Conservation (phyloP, 805 yeast genomes). For the Yarrowia deformans region DNA sequence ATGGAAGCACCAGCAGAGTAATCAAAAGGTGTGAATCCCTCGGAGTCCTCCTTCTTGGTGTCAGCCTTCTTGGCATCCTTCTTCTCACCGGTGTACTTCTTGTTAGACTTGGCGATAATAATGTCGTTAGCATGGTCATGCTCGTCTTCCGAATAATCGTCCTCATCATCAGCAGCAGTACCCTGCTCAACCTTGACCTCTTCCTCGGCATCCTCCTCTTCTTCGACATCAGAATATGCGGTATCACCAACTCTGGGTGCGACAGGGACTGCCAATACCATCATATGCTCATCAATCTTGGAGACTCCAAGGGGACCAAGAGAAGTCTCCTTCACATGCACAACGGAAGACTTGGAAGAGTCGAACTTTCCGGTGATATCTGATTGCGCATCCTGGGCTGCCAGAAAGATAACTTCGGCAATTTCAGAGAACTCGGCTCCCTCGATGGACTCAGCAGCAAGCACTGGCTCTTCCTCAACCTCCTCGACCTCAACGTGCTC, state of each 20-base stretch:
- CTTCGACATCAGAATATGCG: not conserved
- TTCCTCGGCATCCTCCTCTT: conserved; percentile 10
- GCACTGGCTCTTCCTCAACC: conserved; percentile 28
- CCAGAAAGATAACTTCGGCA: conserved; percentile 30
- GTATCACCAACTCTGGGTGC: conserved; percentile 13
- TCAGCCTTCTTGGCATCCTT: conserved; percentile 10
- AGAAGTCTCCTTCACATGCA: conserved; percentile 16
- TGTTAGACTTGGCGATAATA: conserved; percentile 37
- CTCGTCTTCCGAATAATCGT: conserved; percentile 22
- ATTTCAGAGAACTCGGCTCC: conserved; percentile 36
- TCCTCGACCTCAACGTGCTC: conserved; percentile 31
- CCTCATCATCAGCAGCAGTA: conserved; percentile 8
- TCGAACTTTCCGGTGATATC: conserved; percentile 19
- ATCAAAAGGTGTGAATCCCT: conserved; percentile 45
- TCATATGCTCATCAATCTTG: conserved; percentile 25
- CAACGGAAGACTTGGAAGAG: conserved; percentile 35
- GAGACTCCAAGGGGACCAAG: conserved; percentile 25
- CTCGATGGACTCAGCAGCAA: conserved; percentile 34
- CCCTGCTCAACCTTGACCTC: conserved; percentile 5
- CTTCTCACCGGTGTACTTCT: conserved; percentile 32
- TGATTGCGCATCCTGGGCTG: conserved; percentile 31
- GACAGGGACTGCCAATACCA: conserved; percentile 35
- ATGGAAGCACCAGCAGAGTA: conserved; percentile 46
- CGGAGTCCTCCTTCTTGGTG: conserved; percentile 17
- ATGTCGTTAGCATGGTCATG: conserved; percentile 25